A percentile compares a stretch with the other conserved stretches of the same genome.
Evolutionary conservation across 192 early-diverging fungal species (phyloP).

Genomic region (Ambispora gerdemannii): DNA sequence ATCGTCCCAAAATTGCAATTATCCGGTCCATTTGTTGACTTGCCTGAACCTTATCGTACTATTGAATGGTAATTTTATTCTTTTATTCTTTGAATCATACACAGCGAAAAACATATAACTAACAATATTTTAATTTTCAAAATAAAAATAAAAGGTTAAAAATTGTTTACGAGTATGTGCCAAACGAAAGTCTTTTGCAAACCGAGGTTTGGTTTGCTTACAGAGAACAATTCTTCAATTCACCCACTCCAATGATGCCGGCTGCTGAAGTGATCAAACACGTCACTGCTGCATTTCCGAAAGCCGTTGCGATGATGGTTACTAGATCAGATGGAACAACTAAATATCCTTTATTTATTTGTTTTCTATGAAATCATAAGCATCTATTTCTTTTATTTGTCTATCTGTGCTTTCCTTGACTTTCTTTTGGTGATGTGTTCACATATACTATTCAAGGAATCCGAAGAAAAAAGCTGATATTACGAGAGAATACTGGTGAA

Average conservation of each 20-base stretch:
- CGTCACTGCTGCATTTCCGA: slow-evolving; percentile 16
- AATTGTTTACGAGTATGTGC: background rate
- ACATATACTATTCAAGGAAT: slow-evolving; percentile 29
- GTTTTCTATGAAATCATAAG: background rate
- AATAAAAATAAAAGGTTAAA: slow-evolving; percentile 24
- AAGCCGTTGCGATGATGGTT: slow-evolving; percentile 18
- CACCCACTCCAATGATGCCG: slow-evolving; percentile 23
- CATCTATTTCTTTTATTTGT: background rate
- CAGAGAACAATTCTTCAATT: slow-evolving; percentile 24
- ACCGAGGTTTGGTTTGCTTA: slow-evolving; percentile 32
- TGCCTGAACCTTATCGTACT: slow-evolving; percentile 55
- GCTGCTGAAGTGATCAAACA: slow-evolving; percentile 31
- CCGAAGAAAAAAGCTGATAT: too few species aligned
- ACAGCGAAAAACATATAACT: background rate
- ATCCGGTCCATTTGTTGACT: slow-evolving; percentile 31
- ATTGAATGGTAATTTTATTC: slow-evolving; percentile 47
- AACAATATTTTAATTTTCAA: background rate
- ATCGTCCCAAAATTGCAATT: slow-evolving; percentile 31
- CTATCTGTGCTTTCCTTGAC: background rate
- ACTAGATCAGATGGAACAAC: slow-evolving; percentile 7
- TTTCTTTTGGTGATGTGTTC: background rate
- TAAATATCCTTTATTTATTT: slow-evolving; percentile 26
- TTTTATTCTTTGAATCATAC: background rate
- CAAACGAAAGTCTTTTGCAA: slow-evolving; percentile 20
- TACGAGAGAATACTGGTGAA: too few species aligned